Evolutionary conservation across 805 yeast genomes (phyloP).

Genomic region (Metschnikowia picachoensis): DNA sequence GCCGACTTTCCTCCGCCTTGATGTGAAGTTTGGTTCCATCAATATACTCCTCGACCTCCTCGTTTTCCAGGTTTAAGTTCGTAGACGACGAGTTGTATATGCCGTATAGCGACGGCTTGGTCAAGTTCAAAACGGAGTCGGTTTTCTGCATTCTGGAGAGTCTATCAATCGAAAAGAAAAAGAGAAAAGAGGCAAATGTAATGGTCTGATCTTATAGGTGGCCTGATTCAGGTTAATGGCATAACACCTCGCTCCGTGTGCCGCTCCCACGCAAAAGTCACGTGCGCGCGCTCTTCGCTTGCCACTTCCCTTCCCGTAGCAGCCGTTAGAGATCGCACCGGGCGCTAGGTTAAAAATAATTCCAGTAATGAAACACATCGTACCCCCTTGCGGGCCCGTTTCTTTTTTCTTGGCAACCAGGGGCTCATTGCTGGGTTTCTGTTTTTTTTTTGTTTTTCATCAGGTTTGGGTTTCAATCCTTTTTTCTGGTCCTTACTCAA

Average conservation of each 20-base stretch:
- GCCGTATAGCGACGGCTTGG: constrained; percentile 49
- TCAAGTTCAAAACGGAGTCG: constrained; percentile 43
- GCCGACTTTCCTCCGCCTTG: constrained; percentile 14
- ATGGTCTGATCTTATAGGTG: not conserved
- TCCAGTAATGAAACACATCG: constrained; percentile 12
- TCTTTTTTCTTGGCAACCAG: not conserved
- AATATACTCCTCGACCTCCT: constrained; percentile 19
- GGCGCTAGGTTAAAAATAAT: constrained; percentile 1
- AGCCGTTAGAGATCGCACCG: not conserved
- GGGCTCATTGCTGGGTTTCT: not conserved
- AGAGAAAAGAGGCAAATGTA: not conserved
- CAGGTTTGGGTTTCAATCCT: not conserved
- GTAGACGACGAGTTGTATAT: constrained; percentile 43
- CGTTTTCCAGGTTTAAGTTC: constrained; percentile 30
- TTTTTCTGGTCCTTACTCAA: not conserved
- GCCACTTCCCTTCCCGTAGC: not conserved
- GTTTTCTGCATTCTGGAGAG: constrained; percentile 16
- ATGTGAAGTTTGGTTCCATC: constrained; percentile 18
- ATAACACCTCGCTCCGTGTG: not conserved
- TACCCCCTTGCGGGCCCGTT: constrained; percentile 3
- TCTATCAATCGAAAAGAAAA: not conserved
- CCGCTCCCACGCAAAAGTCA: constrained; percentile 1
- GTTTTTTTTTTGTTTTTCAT: not conserved
- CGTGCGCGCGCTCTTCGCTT: constrained; percentile 3
- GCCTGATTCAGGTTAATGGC: not conserved